Evolutionary conservation across 2,329 filamentous ascomycete species (phyloP), one percentile per base, ranked within the genome.

Genomic region (Cercospora janseana): DNA sequence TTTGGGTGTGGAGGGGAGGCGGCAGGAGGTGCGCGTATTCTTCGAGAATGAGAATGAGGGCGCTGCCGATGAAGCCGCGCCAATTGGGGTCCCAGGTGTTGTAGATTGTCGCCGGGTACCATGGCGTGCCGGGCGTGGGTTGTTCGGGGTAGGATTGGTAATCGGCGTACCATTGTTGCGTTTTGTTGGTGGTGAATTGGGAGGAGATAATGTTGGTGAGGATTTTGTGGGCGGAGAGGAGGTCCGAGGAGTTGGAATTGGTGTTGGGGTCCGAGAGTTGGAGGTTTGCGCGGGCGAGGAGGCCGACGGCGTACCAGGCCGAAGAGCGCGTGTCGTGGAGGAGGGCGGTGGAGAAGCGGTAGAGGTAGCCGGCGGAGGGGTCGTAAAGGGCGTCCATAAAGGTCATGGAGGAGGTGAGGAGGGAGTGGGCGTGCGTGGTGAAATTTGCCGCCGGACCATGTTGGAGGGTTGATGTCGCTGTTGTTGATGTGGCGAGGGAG

Each of bases 61-160:
- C 75, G 0, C 79, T 82, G 9, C 79, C 79, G 26, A 84, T 72
- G 49, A 85, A 84, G 0, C 80, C 81, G 42, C 81, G 71, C 81
- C 81, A 84, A 54, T 85, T 48, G 7, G 49, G 80, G 56, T 84
- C 81, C 77, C 79, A 84, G 0, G 75, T 74, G 48, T 75, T 72
- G 60, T 83, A 81, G 26, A 79, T 79, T 3, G 64, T 60, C 0
- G 72, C 63, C 1, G 72, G 71, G 54, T 84, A 84, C 12, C 69
- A 64, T 2, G 66, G 46, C 2, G 72, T 75, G 13, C 79, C 80
- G 4, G 83, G 75, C 2, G 73, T 74, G 0, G 81, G 81, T 62
- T 84, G 76, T 56, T 83, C 79, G 0, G 78, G 77, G 32, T 78
- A 72, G 21, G 72, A 68, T 35, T 79, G 76, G 56, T 81, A 82